Evolutionary conservation across 331 rosid genomes (phyloP).

Genomic region (Rosa hybrid): DNA sequence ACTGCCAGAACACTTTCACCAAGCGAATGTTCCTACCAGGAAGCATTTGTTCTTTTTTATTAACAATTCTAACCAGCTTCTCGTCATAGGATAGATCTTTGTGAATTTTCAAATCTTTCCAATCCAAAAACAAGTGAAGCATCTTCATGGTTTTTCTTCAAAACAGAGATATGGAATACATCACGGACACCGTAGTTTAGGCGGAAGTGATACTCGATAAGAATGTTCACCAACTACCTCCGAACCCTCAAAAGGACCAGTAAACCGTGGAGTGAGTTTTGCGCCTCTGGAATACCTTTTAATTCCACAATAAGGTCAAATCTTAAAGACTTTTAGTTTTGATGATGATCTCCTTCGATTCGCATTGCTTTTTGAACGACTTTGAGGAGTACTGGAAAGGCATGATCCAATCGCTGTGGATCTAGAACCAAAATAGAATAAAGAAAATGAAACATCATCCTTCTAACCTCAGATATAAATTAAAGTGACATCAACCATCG

Average conservation of each 20-base stretch:
- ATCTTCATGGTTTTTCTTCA: not conserved
- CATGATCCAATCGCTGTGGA: too few species aligned
- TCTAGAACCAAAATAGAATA: too few species aligned
- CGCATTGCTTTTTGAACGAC: not conserved
- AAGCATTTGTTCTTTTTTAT: not conserved
- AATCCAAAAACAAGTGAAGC: constrained; percentile 1
- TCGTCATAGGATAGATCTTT: not conserved
- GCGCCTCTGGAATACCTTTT: not conserved
- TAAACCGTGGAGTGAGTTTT: not conserved
- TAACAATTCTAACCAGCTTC: not conserved
- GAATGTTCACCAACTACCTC: not conserved
- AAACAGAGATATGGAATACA: not conserved
- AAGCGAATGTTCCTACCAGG: too few species aligned
- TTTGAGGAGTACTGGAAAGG: too few species aligned
- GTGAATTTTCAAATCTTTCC: not conserved
- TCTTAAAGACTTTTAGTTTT: not conserved
- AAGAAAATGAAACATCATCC: not conserved
- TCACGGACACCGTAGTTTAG: not conserved
- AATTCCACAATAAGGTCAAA: not conserved
- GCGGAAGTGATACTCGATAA: not conserved
- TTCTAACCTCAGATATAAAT: not conserved
- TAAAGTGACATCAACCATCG: too few species aligned
- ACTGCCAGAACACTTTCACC: too few species aligned
- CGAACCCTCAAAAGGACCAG: not conserved
- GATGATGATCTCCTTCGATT: not conserved